Evolutionary conservation across 2,329 filamentous ascomycete species (phyloP).

Genomic region (Chaetomium olivaceum): DNA sequence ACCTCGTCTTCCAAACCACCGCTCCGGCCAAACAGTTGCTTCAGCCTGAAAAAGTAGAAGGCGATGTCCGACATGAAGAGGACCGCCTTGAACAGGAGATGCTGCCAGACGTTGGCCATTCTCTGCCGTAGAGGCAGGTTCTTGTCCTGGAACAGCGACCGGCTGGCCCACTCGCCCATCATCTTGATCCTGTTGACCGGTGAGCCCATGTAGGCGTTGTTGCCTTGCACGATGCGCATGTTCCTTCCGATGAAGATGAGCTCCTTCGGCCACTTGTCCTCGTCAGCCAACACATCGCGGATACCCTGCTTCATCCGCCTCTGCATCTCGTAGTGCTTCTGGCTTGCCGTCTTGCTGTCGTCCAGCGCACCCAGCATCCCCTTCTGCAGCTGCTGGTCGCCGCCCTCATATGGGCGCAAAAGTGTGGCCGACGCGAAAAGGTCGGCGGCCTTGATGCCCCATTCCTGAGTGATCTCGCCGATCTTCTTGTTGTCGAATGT

Average conservation of each 20-base stretch:
- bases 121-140: slow-evolving; percentile 64
- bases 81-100: slow-evolving; percentile 79
- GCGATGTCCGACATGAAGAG: slow-evolving; percentile 74
- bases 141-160: slow-evolving; percentile 75
- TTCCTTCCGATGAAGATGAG: slow-evolving; percentile 91
- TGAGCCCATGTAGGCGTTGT: slow-evolving; percentile 86
- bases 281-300: slow-evolving; percentile 73
- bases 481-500: slow-evolving; percentile 89
- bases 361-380: slow-evolving; percentile 66
- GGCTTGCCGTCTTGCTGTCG: slow-evolving; percentile 60
- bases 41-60: slow-evolving; percentile 78
- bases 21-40: slow-evolving; percentile 74
- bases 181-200: slow-evolving; percentile 94
- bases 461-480: slow-evolving; percentile 67
- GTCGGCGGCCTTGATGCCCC: slow-evolving; percentile 88
- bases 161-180: slow-evolving; percentile 85
- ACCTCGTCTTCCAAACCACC: slow-evolving; percentile 93
- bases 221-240: slow-evolving; percentile 88
- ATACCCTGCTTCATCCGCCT: slow-evolving; percentile 71
- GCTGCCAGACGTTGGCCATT: slow-evolving; percentile 69
- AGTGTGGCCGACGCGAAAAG: slow-evolving; percentile 90
- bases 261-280: slow-evolving; percentile 85
- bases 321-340: slow-evolving; percentile 89
- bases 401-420: slow-evolving; percentile 87
- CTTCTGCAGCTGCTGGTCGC: slow-evolving; percentile 66